Base-by-base conservation (phyloP, 495 filamentous ascomycete genomes). In the Cercophora scortea region DNA sequence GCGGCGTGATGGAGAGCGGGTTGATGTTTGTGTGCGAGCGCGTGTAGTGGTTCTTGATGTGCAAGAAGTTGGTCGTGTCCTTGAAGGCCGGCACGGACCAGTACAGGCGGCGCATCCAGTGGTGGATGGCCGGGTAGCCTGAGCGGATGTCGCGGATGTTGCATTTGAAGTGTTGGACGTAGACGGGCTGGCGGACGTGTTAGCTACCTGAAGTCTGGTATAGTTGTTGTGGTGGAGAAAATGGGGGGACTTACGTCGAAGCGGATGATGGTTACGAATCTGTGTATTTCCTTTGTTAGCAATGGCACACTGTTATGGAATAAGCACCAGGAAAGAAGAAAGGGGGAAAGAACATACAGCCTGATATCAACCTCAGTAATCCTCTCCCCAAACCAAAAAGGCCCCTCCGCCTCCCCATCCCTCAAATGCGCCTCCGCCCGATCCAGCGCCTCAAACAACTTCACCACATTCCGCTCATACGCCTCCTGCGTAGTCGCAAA, bases 281-380 rank as follows among this genome's bases (percentile, higher is more conserved):
- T 66, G 25, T 32, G 36, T 19, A 11, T 3, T 15, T 33, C 19
- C 35, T 13, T 15, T 18, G 1, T n/a, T 16, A 19, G 18, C 18
- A 39, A n/a, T 32, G 10, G 11, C 6, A 18, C 10, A 36, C 33
- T 16, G 13, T n/a, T n/a, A n/a, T n/a, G n/a, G n/a, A n/a, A n/a
- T n/a, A n/a, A n/a, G n/a, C n/a, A 25, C 25, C 2, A 25, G 25
- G 25, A 5, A 25, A 5, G 25, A 25, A 25, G 25, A 25, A 25
- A 19, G 16, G 8, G 35, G 8, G 5, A 8, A 15, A 12, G 18
- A n/a, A 56, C 57, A 45, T 16, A 86, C 42, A 87, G 62, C 32
- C 85, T 58, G 47, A 87, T 71, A 61, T 89, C 85, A 0, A 83
- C 80, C 61, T 88, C 85, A 4, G 86, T 87, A 48, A 89, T 63